phyloP scores from a whole-genome alignment of 2,329 filamentous ascomycete genomes.

The Neoascochyta sp. region DNA sequence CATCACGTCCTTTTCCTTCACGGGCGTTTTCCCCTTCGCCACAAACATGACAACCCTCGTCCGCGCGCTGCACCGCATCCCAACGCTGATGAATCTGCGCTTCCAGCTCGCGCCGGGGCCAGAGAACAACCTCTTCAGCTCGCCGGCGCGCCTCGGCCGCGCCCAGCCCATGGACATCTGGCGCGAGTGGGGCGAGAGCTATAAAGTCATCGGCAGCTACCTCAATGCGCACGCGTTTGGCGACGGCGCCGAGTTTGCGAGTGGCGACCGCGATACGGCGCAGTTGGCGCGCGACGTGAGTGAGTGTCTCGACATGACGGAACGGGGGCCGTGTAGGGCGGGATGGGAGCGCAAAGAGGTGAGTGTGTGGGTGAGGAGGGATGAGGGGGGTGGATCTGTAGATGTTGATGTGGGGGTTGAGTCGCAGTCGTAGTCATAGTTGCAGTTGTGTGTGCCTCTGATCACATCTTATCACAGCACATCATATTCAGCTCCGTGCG shows the following conservation, averaged over 20 bases:
- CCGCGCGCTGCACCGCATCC: slow-evolving; percentile 23
- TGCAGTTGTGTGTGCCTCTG: too few species aligned
- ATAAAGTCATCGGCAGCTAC: slow-evolving; percentile 23
- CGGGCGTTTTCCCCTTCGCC: slow-evolving; percentile 64
- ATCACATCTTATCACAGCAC: too few species aligned
- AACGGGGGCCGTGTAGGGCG: too few species aligned
- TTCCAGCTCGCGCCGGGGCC: slow-evolving; percentile 44
- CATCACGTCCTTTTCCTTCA: slow-evolving; percentile 53
- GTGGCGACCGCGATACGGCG: slow-evolving; percentile 20
- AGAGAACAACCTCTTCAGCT: slow-evolving; percentile 39
- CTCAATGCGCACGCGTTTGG: slow-evolving; percentile 19
- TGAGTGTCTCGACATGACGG: too few species aligned
- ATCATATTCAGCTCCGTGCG: too few species aligned
- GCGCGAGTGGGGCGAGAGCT: slow-evolving; percentile 35
- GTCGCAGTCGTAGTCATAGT: too few species aligned
- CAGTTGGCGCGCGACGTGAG: too few species aligned
- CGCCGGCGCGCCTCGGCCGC: slow-evolving; percentile 38
- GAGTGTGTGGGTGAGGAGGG: too few species aligned
- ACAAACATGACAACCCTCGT: slow-evolving; percentile 50
- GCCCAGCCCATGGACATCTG: slow-evolving; percentile 43
- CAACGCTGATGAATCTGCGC: slow-evolving; percentile 32
- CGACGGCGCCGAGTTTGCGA: slow-evolving; percentile 20
- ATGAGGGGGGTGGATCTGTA: too few species aligned
- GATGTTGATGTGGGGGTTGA: too few species aligned
- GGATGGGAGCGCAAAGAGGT: too few species aligned